Conservation (phyloP, 108 stramenopile genomes). For the Pseudonitzschia multistriata region DNA sequence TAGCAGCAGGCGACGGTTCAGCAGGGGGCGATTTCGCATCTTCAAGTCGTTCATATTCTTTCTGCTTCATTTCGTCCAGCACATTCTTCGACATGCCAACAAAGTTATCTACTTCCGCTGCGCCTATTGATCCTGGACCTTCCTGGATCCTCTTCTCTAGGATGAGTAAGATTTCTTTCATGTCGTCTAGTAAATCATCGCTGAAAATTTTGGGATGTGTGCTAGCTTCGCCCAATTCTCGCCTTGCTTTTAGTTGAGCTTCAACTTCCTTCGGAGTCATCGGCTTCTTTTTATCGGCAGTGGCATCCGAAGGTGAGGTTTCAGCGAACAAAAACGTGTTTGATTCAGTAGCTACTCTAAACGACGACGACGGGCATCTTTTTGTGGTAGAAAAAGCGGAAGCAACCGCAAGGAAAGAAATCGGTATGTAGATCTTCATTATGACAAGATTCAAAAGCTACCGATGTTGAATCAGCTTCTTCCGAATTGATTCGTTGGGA, state of each 20-base stretch:
- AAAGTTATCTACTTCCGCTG: conserved; percentile 50
- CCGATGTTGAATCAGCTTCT: too few species aligned
- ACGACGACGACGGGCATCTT: neutral
- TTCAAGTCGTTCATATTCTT: conserved; percentile 26
- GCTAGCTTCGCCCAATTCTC: conserved; percentile 23
- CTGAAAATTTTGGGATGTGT: conserved; percentile 60
- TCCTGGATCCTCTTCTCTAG: conserved; percentile 66
- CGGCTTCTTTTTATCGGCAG: conserved; percentile 14
- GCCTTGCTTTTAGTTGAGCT: conserved; percentile 24
- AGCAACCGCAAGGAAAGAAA: neutral
- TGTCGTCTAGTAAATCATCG: conserved; percentile 56
- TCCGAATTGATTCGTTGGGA: neutral
- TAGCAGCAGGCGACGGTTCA: conserved; percentile 10
- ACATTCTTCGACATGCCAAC: conserved; percentile 39
- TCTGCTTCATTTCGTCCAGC: conserved; percentile 62
- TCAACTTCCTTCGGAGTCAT: conserved; percentile 26
- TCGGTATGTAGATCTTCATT: conserved; percentile 5
- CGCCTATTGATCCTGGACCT: conserved; percentile 49
- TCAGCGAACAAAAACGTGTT: conserved; percentile 2
- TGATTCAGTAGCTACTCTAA: neutral
- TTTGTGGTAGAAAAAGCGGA: neutral
- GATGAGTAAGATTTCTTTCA: conserved; percentile 49
- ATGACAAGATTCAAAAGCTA: neutral
- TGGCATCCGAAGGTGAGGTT: neutral
- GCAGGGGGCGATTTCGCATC: conserved; percentile 6